Conservation (phyloP, 371 early-diverging fungal species). For the Mortierella sp. region DNA sequence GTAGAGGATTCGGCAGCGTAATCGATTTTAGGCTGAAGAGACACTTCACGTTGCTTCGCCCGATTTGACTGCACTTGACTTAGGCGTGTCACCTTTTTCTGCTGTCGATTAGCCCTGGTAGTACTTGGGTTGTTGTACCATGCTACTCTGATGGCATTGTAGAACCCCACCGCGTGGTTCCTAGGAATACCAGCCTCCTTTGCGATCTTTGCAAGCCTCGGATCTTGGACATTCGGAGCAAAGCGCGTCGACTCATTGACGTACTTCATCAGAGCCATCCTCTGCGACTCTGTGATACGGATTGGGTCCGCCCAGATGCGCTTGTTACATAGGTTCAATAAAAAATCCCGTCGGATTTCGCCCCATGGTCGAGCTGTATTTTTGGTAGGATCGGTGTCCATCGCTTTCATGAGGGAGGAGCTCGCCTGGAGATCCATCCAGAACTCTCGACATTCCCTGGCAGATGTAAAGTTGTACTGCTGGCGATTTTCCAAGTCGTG, state of each 20-base stretch:
- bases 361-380: slow-evolving; percentile 19
- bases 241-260: slow-evolving; percentile 30
- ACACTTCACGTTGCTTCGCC: no score
- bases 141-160: slow-evolving; percentile 25
- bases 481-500: slow-evolving; percentile 19
- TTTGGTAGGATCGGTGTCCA: not conserved
- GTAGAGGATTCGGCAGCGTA: not conserved
- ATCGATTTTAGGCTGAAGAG: not conserved
- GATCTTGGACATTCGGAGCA: slow-evolving; percentile 19
- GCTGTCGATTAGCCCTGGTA: not conserved
- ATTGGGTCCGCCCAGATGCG: slow-evolving; percentile 46
- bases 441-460: slow-evolving; percentile 32
- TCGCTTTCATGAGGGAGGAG: slow-evolving; percentile 20
- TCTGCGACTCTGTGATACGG: slow-evolving; percentile 22
- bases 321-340: slow-evolving; percentile 40
- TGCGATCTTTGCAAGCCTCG: slow-evolving; percentile 18
- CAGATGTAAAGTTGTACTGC: slow-evolving; percentile 19
- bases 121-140: slow-evolving; percentile 27
- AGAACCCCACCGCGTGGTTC: slow-evolving; percentile 31
- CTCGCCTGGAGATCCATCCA: slow-evolving; percentile 50
- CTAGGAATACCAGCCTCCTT: slow-evolving; percentile 25
- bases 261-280: slow-evolving; percentile 23
- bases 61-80: slow-evolving; percentile 6
- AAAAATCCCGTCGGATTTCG: slow-evolving; percentile 29
- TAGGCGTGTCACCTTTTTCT: slow-evolving; percentile 10